Conservation (phyloP, 2,329 filamentous ascomycete species). For the Emergomyces orientalis region DNA sequence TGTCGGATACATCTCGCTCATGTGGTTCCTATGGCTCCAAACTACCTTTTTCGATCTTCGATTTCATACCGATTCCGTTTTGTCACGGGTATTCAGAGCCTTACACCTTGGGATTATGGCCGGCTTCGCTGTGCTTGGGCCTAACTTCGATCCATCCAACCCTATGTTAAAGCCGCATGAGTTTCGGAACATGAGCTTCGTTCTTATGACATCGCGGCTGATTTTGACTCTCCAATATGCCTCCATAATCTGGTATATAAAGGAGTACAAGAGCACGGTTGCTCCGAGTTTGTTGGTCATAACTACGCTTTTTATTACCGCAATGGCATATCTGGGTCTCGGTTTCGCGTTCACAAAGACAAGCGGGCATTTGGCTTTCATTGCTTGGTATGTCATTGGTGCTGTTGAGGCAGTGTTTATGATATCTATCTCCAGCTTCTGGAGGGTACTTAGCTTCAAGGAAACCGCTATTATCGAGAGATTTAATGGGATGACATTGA, state of each 20-base stretch:
- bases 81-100: slow-evolving; percentile 51
- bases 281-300: slow-evolving; percentile 24
- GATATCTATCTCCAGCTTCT: slow-evolving; percentile 43
- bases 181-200: slow-evolving; percentile 30
- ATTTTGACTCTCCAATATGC: slow-evolving; percentile 47
- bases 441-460: slow-evolving; percentile 48
- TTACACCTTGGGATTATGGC: slow-evolving; percentile 56
- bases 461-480: slow-evolving; percentile 51
- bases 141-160: slow-evolving; percentile 31
- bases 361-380: slow-evolving; percentile 19
- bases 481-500: slow-evolving; percentile 50
- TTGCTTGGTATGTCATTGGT: slow-evolving; percentile 45
- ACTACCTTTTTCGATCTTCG: slow-evolving; percentile 57
- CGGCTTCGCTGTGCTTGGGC: slow-evolving; percentile 53
- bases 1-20: slow-evolving; percentile 47
- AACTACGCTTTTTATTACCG: slow-evolving; percentile 17
- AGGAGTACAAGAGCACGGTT: slow-evolving; percentile 18
- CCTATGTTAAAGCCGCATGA: slow-evolving; percentile 19
- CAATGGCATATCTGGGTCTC: slow-evolving; percentile 11
- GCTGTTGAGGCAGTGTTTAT: slow-evolving; percentile 41
- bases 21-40: slow-evolving; percentile 62
- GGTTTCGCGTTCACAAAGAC: slow-evolving; percentile 9
- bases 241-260: slow-evolving; percentile 27
- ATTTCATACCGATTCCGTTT: slow-evolving; percentile 55
- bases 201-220: slow-evolving; percentile 46